Conservation (phyloP, 2,329 filamentous ascomycete genomes). For the Pseudocercospora fuligena region DNA sequence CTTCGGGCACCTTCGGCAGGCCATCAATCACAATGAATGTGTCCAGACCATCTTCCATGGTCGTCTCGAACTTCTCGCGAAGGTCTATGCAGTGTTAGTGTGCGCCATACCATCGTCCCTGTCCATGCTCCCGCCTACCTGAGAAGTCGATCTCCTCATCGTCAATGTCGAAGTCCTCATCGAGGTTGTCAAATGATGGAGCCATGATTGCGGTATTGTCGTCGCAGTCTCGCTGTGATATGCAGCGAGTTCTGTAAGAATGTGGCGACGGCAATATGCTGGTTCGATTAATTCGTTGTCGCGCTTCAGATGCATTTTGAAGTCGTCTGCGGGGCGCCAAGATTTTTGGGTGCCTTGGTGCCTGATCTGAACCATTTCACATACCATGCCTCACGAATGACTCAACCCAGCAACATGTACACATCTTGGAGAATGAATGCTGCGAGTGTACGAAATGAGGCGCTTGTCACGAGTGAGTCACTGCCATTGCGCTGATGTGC, state of each 20-base stretch:
- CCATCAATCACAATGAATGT: conserved; percentile 96
- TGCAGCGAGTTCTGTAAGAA: not conserved
- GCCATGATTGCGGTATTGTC: conserved; percentile 70
- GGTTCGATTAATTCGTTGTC: not conserved
- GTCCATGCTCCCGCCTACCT: not conserved
- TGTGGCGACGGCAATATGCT: not conserved
- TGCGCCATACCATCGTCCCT: not conserved
- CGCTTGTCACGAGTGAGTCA: not conserved
- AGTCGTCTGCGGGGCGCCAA: conserved; percentile 5
- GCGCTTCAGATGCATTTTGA: not conserved
- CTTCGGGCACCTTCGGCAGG: conserved; percentile 84
- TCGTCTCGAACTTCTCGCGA: conserved; percentile 91
- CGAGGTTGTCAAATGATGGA: conserved; percentile 86
- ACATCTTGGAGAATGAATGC: not conserved
- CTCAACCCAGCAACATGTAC: not conserved
- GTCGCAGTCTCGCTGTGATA: conserved; percentile 12
- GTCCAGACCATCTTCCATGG: conserved; percentile 93
- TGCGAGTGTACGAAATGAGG: not conserved
- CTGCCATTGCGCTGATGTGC: not conserved
- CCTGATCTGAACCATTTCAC: not conserved
- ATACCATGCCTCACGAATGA: not conserved
- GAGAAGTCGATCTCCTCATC: conserved; percentile 95
- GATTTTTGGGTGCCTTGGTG: not conserved
- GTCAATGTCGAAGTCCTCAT: conserved; percentile 79
- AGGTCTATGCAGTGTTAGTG: conserved; percentile 63